These are phyloP conservation scores for Pisolithus thermaeus DNA, from an alignment of 1,284 basidiomycete genomes.

Conservation along the genomic window DNA sequence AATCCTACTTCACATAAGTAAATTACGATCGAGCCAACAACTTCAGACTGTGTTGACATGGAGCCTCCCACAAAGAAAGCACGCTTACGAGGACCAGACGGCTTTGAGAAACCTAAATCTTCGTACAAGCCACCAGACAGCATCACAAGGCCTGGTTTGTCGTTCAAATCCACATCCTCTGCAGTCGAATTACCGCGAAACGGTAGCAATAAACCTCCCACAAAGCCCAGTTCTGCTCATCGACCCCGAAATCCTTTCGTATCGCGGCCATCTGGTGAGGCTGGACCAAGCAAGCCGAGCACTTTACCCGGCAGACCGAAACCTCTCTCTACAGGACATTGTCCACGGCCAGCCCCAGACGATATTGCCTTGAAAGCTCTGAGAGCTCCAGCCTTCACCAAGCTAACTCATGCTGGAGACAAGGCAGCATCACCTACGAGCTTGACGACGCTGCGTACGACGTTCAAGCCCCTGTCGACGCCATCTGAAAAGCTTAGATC, in stretches of 20 bases:
- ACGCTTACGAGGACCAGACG: constrained; percentile 26
- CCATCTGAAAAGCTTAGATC: constrained; percentile 16
- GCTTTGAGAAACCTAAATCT: constrained; percentile 22
- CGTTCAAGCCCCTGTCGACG: constrained; percentile 2
- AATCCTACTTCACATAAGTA: not conserved
- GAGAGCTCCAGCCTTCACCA: constrained; percentile 10
- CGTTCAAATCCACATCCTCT: constrained; percentile 15
- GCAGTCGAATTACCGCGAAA: constrained; percentile 1
- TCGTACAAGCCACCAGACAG: constrained; percentile 26
- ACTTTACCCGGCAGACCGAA: constrained; percentile 6
- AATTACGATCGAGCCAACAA: not conserved
- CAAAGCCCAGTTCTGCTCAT: constrained; percentile 5
- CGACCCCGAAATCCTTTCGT: constrained; percentile 20
- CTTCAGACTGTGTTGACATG: constrained; percentile 8
- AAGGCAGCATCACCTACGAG: not conserved
- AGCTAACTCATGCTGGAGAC: not conserved
- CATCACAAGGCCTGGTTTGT: constrained; percentile 26
- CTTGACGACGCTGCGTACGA: constrained; percentile 3
- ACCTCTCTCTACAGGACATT: constrained; percentile 3
- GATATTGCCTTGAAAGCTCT: constrained; percentile 14
- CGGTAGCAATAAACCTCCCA: constrained; percentile 5
- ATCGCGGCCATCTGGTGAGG: constrained; percentile 3
- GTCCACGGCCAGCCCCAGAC: not conserved
- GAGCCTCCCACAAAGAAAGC: constrained; percentile 20
- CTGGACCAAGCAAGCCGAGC: constrained; percentile 13